A percentile compares a stretch with the other conserved stretches of the same genome.
Evolutionary conservation across 1,139 yeast species (phyloP).

Genomic region (Lizanozyma gosingica): DNA sequence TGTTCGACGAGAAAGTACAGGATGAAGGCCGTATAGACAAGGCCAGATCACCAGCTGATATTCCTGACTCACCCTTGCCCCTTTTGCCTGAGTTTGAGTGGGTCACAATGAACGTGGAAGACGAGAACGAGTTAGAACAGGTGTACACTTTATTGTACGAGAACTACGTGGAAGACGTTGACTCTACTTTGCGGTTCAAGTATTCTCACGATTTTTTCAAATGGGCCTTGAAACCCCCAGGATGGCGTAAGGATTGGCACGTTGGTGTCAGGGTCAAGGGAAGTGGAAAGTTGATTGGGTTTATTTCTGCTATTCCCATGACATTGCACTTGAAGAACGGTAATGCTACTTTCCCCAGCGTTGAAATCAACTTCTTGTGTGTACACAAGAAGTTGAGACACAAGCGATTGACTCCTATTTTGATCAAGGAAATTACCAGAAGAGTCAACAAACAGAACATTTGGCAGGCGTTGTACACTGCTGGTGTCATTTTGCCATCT

Average conservation of each 20-base stretch:
- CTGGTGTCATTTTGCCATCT: conserved; percentile 83
- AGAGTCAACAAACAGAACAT: conserved; percentile 75
- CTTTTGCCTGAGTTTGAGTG: conserved; percentile 79
- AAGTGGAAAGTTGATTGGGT: conserved; percentile 75
- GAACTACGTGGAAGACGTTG: conserved; percentile 91
- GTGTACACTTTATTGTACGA: conserved; percentile 75
- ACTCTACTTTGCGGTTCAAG: conserved; percentile 85
- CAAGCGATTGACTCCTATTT: conserved; percentile 89
- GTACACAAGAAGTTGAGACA: conserved; percentile 89
- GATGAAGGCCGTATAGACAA: conserved; percentile 80
- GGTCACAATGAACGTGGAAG: conserved; percentile 67
- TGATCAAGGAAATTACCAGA: conserved; percentile 90
- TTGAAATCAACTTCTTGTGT: conserved; percentile 89
- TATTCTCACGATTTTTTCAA: conserved; percentile 75
- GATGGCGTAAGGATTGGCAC: conserved; percentile 85
- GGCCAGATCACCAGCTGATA: conserved; percentile 57
- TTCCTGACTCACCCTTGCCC: conserved; percentile 62
- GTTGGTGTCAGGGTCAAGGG: conserved; percentile 84
- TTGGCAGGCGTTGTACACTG: conserved; percentile 97
- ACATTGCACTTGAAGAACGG: conserved; percentile 51
- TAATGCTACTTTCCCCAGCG: conserved; percentile 46
- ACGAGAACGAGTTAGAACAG: conserved; percentile 52
- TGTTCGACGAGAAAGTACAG: conserved; percentile 56
- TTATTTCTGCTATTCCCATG: conserved; percentile 86
- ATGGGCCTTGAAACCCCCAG: conserved; percentile 95